phyloP scores from a whole-genome alignment of 129 eudicot species.

The Chrysanthemum lavandulifolium region DNA sequence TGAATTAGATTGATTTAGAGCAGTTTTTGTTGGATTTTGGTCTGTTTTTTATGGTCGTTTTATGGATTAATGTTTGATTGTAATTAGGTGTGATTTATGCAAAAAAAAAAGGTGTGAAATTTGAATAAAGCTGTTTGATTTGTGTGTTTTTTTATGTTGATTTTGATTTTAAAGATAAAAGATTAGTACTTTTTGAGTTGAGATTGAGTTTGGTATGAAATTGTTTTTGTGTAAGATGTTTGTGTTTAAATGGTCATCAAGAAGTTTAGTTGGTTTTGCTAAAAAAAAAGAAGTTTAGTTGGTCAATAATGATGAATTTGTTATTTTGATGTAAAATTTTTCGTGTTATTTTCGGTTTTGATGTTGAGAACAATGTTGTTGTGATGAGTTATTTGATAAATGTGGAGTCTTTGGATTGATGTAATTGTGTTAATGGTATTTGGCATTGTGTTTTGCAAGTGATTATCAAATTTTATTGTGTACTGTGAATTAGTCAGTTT shows the following conservation, averaged over 20 bases:
- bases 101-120: no score
- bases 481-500: no score
- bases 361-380: not conserved
- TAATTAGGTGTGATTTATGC: not conserved
- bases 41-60: no score
- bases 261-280: not conserved
- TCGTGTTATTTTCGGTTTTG: not conserved
- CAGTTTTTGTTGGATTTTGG: no score
- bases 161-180: slow-evolving; percentile 26
- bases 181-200: slow-evolving; percentile 3
- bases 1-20: no score
- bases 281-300: not conserved
- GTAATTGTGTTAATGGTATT: not conserved
- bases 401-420: not conserved
- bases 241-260: slow-evolving; percentile 6
- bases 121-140: no score
- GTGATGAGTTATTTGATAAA: not conserved
- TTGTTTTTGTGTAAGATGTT: not conserved
- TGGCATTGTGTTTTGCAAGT: not conserved
- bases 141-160: no score
- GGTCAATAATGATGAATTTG: not conserved
- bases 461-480: no score
- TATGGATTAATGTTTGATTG: slow-evolving; percentile 24
- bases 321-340: not conserved
- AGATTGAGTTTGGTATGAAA: slow-evolving; percentile 4